These are phyloP conservation scores for Apiospora pterosperma DNA, from an alignment of 2,329 filamentous ascomycete genomes.

Conservation along the genomic window DNA sequence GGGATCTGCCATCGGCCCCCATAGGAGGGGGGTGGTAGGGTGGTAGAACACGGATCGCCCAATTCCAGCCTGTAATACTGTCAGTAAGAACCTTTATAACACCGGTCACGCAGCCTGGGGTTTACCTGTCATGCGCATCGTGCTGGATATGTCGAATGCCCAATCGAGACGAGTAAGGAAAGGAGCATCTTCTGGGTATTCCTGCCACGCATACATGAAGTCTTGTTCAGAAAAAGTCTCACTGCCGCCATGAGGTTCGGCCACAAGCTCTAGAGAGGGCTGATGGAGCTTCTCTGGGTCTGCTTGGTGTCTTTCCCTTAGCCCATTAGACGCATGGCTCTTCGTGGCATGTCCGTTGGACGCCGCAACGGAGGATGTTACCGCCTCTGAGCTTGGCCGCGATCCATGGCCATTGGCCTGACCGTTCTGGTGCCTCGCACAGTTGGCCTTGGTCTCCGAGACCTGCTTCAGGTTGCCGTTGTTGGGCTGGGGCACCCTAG, in stretches of 20 bases:
- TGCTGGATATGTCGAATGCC: constrained; percentile 51
- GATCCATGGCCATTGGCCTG: constrained; percentile 1
- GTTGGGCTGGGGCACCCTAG: not conserved
- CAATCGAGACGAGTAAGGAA: constrained; percentile 51
- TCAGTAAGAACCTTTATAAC: not conserved
- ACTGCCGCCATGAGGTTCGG: not conserved
- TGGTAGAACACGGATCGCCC: constrained; percentile 43
- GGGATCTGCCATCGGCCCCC: constrained; percentile 34
- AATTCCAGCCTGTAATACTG: constrained; percentile 50
- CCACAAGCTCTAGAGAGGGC: not conserved
- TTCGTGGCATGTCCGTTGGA: constrained; percentile 5
- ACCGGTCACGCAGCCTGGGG: not conserved
- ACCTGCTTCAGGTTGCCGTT: not conserved
- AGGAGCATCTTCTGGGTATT: constrained; percentile 48
- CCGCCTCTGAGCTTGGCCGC: not conserved
- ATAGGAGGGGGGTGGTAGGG: constrained; percentile 37
- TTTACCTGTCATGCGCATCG: constrained; percentile 53
- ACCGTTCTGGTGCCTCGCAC: not conserved
- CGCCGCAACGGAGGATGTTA: not conserved
- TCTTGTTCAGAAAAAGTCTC: constrained; percentile 10
- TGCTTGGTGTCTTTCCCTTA: not conserved
- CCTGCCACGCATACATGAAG: constrained; percentile 57
- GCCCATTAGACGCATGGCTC: not conserved
- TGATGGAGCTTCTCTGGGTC: not conserved
- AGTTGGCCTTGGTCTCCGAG: not conserved